A percentile compares a stretch with the other conserved stretches of the same genome.
Conservation (phyloP, 306 rosid species). For the Boehmeria nivea region DNA sequence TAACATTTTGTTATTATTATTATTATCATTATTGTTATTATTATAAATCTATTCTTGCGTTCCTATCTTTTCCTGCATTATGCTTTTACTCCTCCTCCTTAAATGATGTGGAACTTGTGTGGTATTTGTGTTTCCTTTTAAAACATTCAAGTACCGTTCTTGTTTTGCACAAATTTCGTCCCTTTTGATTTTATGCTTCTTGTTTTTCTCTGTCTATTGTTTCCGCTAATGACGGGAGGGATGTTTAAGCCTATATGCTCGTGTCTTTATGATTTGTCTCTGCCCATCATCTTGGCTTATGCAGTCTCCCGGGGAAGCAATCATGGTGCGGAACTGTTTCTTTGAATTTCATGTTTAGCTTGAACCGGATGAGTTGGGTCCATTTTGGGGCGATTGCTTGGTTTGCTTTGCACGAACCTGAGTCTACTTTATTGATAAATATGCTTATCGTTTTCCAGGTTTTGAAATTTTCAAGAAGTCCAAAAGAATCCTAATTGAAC, state of each 20-base stretch:
- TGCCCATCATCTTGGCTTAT: conserved; percentile 8
- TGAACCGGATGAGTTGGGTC: too few species aligned
- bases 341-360: neutral
- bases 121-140: neutral
- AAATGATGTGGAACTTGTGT: neutral
- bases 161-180: neutral
- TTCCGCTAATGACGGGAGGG: conserved; percentile 3
- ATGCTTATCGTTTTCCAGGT: too few species aligned
- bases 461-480: too few species aligned
- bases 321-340: conserved; percentile 8
- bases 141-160: neutral
- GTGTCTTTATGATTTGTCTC: too few species aligned
- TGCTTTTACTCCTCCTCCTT: too few species aligned
- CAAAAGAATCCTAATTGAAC: too few species aligned
- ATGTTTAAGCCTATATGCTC: conserved; percentile 7
- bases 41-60: neutral
- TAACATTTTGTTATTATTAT: neutral
- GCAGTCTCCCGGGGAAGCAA: neutral
- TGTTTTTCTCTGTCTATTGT: neutral
- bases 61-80: too few species aligned
- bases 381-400: too few species aligned
- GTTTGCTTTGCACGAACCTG: too few species aligned
- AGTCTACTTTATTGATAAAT: too few species aligned
- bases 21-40: neutral
- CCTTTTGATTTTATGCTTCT: conserved; percentile 3